Percentiles rank a stretch among this genome's conserved stretches.
These are phyloP conservation scores for Globisporangium irregulare DNA, from an alignment of 352 stramenopile species.

Conservation along the genomic window DNA sequence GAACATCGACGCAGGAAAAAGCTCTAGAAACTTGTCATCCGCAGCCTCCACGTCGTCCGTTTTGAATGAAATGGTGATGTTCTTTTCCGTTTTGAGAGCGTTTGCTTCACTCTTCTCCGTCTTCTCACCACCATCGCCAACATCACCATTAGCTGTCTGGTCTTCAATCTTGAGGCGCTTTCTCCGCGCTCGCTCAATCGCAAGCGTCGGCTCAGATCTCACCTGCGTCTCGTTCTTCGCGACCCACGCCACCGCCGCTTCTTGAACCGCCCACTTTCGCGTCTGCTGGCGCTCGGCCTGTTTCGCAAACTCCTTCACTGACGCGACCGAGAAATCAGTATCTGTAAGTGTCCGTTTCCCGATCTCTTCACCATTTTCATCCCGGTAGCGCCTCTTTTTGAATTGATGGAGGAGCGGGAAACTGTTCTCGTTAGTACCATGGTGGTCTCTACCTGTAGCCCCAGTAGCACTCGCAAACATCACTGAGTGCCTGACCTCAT, in stretches of 20 bases:
- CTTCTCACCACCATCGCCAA: neutral
- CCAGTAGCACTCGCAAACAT: neutral
- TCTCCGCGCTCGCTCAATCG: conserved; percentile 38
- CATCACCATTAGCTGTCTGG: neutral
- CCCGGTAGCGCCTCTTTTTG: conserved; percentile 17
- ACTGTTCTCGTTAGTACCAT: conserved; percentile 4
- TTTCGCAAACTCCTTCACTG: conserved; percentile 25
- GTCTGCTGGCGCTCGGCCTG: conserved; percentile 26
- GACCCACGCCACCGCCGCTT: conserved; percentile 30
- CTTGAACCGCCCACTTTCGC: conserved; percentile 28
- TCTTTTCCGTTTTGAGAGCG: conserved; percentile 13
- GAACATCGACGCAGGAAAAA: conserved; percentile 39
- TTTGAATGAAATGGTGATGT: conserved; percentile 47
- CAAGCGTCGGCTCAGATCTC: conserved; percentile 42
- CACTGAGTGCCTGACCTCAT: conserved; percentile 1
- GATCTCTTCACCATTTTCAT: conserved; percentile 13
- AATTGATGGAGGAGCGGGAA: conserved; percentile 9
- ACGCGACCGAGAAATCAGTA: conserved; percentile 30
- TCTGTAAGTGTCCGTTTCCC: conserved; percentile 30
- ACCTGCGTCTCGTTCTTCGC: conserved; percentile 35
- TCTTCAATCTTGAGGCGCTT: conserved; percentile 23
- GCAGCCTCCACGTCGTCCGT: conserved; percentile 30
- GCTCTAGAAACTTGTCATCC: conserved; percentile 22
- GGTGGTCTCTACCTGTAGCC: conserved; percentile 2
- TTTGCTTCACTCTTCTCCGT: neutral